These are phyloP conservation scores for Starmerella tilneyi DNA, from an alignment of 805 yeast genomes.

Conservation along the genomic window DNA sequence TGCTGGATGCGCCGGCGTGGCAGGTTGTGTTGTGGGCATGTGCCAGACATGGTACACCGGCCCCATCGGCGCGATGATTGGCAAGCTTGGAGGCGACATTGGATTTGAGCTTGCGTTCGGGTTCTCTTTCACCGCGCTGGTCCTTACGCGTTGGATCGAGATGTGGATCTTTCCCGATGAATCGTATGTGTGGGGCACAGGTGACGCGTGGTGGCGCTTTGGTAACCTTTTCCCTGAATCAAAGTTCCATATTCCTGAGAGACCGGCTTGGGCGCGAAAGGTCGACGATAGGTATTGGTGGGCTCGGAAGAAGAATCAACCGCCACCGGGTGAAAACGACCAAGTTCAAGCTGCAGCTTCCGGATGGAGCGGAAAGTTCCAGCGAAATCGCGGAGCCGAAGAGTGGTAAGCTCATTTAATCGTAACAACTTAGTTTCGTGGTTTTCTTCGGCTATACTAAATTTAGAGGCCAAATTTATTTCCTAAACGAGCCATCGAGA, in stretches of 20 bases:
- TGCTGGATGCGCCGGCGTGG: constrained; percentile 74
- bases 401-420: constrained; percentile 4
- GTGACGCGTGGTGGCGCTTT: constrained; percentile 25
- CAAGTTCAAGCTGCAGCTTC: not conserved
- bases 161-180: constrained; percentile 23
- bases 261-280: constrained; percentile 18
- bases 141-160: constrained; percentile 24
- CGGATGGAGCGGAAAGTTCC: constrained; percentile 7
- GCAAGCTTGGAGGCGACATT: constrained; percentile 66
- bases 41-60: constrained; percentile 76
- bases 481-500: constrained; percentile 18
- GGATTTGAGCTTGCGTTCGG: constrained; percentile 70
- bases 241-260: constrained; percentile 11
- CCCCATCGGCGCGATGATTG: constrained; percentile 51
- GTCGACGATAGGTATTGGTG: constrained; percentile 19
- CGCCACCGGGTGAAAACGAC: constrained; percentile 14
- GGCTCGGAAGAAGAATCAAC: constrained; percentile 17
- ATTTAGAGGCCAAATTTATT: constrained; percentile 1
- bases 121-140: constrained; percentile 48
- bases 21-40: constrained; percentile 84
- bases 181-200: constrained; percentile 21
- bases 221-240: constrained; percentile 9
- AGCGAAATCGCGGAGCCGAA: constrained; percentile 16
- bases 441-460: no score
- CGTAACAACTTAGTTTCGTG: no score